Evolutionary conservation across 225 moss, liverwort and hornwort species (phyloP).

Genomic region (Marchantia paleacea): DNA sequence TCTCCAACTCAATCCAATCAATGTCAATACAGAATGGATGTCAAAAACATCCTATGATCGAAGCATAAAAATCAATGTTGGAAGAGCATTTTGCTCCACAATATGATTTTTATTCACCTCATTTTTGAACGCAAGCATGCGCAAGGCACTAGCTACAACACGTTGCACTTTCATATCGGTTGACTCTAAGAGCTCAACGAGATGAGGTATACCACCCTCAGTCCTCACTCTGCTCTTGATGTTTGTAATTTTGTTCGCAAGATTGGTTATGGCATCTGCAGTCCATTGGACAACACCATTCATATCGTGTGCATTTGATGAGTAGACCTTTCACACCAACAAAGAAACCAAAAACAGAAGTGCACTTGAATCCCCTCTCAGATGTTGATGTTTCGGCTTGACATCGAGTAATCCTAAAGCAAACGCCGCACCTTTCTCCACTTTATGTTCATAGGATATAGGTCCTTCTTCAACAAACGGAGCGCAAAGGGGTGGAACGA

Average conservation of each 20-base stretch:
- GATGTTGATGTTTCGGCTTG: conserved; percentile 86
- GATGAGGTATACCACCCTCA: conserved; percentile 88
- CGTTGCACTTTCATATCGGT: conserved; percentile 87
- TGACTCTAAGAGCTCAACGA: conserved; percentile 85
- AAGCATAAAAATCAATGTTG: conserved; percentile 90
- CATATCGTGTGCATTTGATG: conserved; percentile 57
- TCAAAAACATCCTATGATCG: conserved; percentile 89
- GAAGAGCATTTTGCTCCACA: conserved; percentile 90
- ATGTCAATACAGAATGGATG: conserved; percentile 95
- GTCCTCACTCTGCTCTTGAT: conserved; percentile 91
- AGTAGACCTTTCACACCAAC: conserved; percentile 59
- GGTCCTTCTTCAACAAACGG: conserved; percentile 61
- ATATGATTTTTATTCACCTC: conserved; percentile 98
- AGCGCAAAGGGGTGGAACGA: conserved; percentile 80
- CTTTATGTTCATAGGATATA: conserved; percentile 78
- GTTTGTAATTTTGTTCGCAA: conserved; percentile 88
- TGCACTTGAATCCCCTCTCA: conserved; percentile 85
- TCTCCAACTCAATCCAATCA: too few species aligned
- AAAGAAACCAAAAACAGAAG: conserved; percentile 73
- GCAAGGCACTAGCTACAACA: conserved; percentile 85
- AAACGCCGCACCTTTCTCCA: conserved; percentile 96
- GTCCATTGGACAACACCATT: conserved; percentile 92
- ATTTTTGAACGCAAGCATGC: conserved; percentile 91
- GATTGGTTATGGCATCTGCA: conserved; percentile 87
- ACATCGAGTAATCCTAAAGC: conserved; percentile 61